Conservation (phyloP, 352 stramenopile genomes). For the Pythium plurisporium region DNA sequence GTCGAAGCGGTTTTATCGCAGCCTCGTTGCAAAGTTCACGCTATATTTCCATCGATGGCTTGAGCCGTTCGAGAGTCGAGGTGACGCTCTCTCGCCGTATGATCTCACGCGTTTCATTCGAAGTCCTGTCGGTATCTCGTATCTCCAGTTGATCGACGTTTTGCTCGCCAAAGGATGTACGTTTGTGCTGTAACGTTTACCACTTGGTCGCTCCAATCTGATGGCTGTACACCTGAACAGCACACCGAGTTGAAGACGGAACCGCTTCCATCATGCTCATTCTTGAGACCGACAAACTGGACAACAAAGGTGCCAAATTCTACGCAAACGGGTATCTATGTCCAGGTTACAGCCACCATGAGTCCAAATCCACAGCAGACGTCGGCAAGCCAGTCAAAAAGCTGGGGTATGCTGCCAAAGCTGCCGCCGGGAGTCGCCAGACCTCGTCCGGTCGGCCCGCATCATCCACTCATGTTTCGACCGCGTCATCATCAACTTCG, state of each 20-base stretch:
- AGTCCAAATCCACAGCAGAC: background rate
- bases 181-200: conserved; percentile 17
- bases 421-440: background rate
- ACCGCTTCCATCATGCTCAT: conserved; percentile 63
- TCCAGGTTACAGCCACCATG: conserved; percentile 44
- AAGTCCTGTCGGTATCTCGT: conserved; percentile 73
- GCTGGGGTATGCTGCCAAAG: conserved; percentile 11
- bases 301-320: conserved; percentile 72
- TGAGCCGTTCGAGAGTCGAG: conserved; percentile 57
- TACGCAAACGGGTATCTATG: conserved; percentile 76
- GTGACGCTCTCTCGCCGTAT: conserved; percentile 48
- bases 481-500: background rate
- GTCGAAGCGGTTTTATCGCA: conserved; percentile 79
- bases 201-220: too few species aligned
- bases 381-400: conserved; percentile 7
- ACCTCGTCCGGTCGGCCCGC: background rate
- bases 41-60: conserved; percentile 82
- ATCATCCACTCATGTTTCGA: background rate
- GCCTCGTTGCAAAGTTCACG: conserved; percentile 78
- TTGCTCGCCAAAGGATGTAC: conserved; percentile 62
- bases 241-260: conserved; percentile 44
- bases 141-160: conserved; percentile 79
- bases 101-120: conserved; percentile 72
- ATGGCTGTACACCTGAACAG: conserved; percentile 19
- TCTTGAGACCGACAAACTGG: conserved; percentile 68